Evolutionary conservation across 2,329 filamentous ascomycete genomes (phyloP), one percentile per base, ranked within the genome.

Genomic region (Pseudopyricularia javanii): DNA sequence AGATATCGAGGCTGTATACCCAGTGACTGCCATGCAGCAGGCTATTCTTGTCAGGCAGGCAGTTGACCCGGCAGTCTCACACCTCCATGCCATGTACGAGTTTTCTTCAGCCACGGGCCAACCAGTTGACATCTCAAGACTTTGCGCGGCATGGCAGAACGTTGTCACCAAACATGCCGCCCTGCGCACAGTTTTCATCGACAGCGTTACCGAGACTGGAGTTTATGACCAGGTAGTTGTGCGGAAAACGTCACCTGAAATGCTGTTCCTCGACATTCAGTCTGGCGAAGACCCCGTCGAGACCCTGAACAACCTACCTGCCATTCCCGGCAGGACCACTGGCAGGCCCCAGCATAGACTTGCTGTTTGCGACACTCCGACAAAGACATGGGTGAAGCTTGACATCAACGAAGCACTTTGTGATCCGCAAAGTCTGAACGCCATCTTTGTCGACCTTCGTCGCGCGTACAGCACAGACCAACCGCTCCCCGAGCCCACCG

Each of bases 401-500:
- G 75, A 79, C 56, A 67, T 70, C 14, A 78, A 72, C 56, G 73
- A 74, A 53, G 73, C 73, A 1, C 62, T 78, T 17, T 78, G 74
- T 53, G 75, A 79, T 60, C 69, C 66, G 28, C 61, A 64, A 22
- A 78, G 74, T 54, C 64, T 78, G 15, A 64, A 72, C 50, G 65
- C 70, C 45, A 62, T 78, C n/a, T 64, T 76, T 20, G 59, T 63
- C n/a, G 73, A 78, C 53, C 64, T 78, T 11, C 68, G 71, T 53
- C 65, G 68, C 33, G 67, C 68, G 3, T 78, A 78, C 54, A 65
- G 67, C 32, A 67, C 66, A 0, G 68, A 68, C 34, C 61, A 64
- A 48, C 56, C 61, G 5, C 63, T 72, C n/a, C 59, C 63, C 7
- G 61, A 63, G 7, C 50, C 62, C 1, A 61, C 64, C 4, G 60